These are phyloP conservation scores for Parafenestella ontariensis DNA, from an alignment of 2,329 filamentous ascomycete genomes.

Conservation along the genomic window DNA sequence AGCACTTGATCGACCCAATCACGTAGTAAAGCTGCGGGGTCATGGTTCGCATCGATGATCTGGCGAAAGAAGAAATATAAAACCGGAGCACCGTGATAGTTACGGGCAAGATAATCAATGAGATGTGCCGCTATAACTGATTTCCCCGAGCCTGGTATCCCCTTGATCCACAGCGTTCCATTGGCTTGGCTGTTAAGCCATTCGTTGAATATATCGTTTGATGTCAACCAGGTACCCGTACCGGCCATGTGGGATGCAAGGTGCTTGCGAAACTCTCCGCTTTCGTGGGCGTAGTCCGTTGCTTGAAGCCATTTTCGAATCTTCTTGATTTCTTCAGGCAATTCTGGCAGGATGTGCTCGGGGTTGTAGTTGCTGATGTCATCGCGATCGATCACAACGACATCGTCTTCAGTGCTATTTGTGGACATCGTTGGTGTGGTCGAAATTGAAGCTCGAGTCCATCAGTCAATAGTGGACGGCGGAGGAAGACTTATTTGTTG, in stretches of 20 bases:
- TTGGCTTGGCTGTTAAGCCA: slow-evolving; percentile 14
- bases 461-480: neutral
- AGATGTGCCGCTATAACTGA: slow-evolving; percentile 43
- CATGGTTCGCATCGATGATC: slow-evolving; percentile 45
- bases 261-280: slow-evolving; percentile 25
- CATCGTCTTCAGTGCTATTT: slow-evolving; percentile 17
- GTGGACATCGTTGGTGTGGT: neutral
- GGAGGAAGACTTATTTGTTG: too few species aligned
- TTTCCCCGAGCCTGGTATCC: slow-evolving; percentile 51
- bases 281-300: slow-evolving; percentile 15
- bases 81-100: slow-evolving; percentile 21
- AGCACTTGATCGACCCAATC: slow-evolving; percentile 47
- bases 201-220: slow-evolving; percentile 4
- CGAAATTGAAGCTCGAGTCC: neutral
- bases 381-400: slow-evolving; percentile 32
- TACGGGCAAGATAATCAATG: slow-evolving; percentile 13
- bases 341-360: slow-evolving; percentile 41
- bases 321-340: slow-evolving; percentile 16
- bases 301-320: slow-evolving; percentile 25
- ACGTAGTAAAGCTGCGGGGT: slow-evolving; percentile 31
- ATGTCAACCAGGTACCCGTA: slow-evolving; percentile 20
- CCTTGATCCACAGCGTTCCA: slow-evolving; percentile 36
- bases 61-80: slow-evolving; percentile 51
- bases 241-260: slow-evolving; percentile 18
- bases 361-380: slow-evolving; percentile 45